A percentile compares a stretch with the other conserved stretches of the same genome.
phyloP scores from a whole-genome alignment of 768 basidiomycete genomes.

The Tephrocybe sp. region DNA sequence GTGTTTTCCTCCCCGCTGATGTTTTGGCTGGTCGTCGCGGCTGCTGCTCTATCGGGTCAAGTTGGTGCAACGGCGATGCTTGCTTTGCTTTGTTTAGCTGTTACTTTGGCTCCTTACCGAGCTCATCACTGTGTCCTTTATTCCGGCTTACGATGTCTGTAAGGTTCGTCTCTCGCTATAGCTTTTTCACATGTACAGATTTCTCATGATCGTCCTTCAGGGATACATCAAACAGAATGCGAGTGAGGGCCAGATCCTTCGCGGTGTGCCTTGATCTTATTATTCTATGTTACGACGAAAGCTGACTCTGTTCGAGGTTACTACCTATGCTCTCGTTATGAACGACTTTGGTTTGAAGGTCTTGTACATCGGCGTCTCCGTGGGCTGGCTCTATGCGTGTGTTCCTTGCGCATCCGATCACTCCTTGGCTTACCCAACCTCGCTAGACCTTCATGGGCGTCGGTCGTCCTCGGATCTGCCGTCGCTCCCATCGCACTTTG shows the following conservation, averaged over 20 bases:
- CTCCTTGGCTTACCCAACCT: background rate
- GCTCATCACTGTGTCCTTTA: constrained; percentile 83
- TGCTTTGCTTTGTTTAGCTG: constrained; percentile 82
- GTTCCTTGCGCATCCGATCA: constrained; percentile 25
- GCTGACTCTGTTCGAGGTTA: constrained; percentile 43
- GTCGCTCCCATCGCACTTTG: constrained; percentile 87
- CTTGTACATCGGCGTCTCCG: constrained; percentile 86
- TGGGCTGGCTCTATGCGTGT: constrained; percentile 93
- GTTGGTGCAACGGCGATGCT: constrained; percentile 79
- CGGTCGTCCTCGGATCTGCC: constrained; percentile 80
- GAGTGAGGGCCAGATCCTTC: constrained; percentile 69
- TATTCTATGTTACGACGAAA: background rate
- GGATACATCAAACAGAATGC: constrained; percentile 82
- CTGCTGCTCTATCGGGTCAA: constrained; percentile 77
- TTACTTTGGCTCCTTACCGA: constrained; percentile 86
- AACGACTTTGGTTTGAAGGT: constrained; percentile 84
- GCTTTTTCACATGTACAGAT: background rate
- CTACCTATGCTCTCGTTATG: constrained; percentile 72
- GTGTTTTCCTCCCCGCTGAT: constrained; percentile 50
- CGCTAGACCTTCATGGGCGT: constrained; percentile 85
- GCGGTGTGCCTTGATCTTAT: constrained; percentile 38
- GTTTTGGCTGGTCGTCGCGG: constrained; percentile 90
- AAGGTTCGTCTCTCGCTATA: constrained; percentile 50
- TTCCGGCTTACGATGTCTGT: constrained; percentile 86
- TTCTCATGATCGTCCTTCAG: constrained; percentile 26